Conservation (phyloP, 345 rosid species). For the Arabis alpina region DNA sequence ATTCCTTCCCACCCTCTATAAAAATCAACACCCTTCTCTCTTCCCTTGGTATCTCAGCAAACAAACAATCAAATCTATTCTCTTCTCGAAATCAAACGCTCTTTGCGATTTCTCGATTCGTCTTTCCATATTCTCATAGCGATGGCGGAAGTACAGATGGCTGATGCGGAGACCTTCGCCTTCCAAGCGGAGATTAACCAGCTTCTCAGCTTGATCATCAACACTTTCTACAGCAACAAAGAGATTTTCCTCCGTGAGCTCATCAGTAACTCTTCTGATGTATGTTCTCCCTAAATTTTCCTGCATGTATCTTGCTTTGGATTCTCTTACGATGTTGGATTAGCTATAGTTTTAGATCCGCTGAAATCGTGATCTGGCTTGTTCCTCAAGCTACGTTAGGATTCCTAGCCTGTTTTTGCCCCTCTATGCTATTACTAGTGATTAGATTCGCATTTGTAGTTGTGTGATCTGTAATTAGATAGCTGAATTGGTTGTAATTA, state of each 20-base stretch:
- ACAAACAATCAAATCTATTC: neutral
- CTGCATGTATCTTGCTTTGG: neutral
- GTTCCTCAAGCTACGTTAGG: neutral
- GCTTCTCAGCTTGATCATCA: conserved; percentile 81
- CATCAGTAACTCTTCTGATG: conserved; percentile 48
- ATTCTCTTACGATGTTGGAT: neutral
- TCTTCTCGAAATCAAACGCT: neutral
- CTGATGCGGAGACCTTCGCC: conserved; percentile 85
- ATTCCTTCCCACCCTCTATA: too few relatives aligned
- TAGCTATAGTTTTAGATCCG: neutral
- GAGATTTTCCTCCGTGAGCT: conserved; percentile 60
- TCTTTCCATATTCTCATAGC: neutral
- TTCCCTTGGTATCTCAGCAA: too few relatives aligned
- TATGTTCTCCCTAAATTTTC: neutral
- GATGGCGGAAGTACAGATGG: conserved; percentile 82
- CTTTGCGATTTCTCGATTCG: neutral
- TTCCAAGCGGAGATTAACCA: conserved; percentile 96
- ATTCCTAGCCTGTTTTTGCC: too few relatives aligned
- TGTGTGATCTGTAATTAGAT: too few relatives aligned
- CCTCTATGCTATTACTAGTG: too few relatives aligned
- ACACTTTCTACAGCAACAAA: conserved; percentile 92
- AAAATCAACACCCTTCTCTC: too few relatives aligned
- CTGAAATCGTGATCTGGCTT: neutral
- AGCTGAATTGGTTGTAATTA: too few relatives aligned
- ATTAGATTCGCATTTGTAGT: too few relatives aligned